Base-by-base conservation (phyloP, 352 stramenopile genomes). In the Ophiocytium majus region DNA sequence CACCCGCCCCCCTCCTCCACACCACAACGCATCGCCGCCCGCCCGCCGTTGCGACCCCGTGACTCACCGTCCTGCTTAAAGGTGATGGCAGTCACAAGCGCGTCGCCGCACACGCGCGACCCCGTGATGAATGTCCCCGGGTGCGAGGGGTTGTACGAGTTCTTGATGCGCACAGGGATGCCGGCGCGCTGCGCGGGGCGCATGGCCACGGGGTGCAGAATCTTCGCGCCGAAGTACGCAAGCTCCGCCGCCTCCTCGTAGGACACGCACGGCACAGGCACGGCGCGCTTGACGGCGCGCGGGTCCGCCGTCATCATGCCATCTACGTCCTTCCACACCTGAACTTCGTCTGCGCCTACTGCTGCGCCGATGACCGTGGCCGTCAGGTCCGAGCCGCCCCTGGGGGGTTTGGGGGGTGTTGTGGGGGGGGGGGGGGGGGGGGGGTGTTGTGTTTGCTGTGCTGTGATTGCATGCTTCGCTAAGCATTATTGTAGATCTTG, bases 271-370 rank as follows among this genome's bases (percentile, higher is more conserved):
- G 86, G 85, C 43, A 96, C 90, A 1, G 92, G 90, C 0, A 94
- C 82, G 1, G 93, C 92, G 57, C 89, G 89, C 0, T 86, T 66
- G 0, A 96, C 92, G 1, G 94, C 83, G 1, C 92, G 85, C 37
- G 93, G 92, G 90, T 95, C 92, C 9, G 91, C 92, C 10, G 89
- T 93, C 50, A 96, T 90, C 66, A 96, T 95, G 35, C 93, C 93
- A 89, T 96, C 92, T 0, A 95, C 93, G 89, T 95, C 92, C 89
- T 96, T 96, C 92, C 92, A 95, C 1, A 95, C 92, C 83, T 89
- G 63, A 80, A 96, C 91, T 86, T 95, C 92, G 81, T 95, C 92
- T 17, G 93, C 81, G 9, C 85, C 83, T 14, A 92, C 88, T 5
- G 90, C 89, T 23, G 90, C 90, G 23, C 92, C 93, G 63, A 96